A percentile compares a stretch with the other conserved stretches of the same genome.
Conservation (phyloP, 2,329 filamentous ascomycete species). For the Phialophora expanda region DNA sequence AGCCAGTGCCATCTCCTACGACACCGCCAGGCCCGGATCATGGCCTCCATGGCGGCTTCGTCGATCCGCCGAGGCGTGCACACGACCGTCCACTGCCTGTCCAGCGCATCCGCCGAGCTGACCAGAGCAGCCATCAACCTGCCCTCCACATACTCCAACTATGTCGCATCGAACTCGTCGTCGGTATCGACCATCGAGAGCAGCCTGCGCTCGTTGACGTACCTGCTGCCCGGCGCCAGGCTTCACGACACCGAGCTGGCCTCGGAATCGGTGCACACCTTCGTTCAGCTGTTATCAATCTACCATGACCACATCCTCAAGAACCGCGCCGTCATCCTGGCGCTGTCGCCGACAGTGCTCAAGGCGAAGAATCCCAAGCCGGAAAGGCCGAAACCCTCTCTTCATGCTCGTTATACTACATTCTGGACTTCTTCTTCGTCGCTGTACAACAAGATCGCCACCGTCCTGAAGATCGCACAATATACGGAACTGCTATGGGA, state of each 20-base stretch:
- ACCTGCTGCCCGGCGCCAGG: conserved; percentile 81
- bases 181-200: conserved; percentile 96
- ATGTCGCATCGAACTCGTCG: conserved; percentile 92
- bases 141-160: conserved; percentile 69
- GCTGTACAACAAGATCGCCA: conserved; percentile 79
- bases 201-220: conserved; percentile 87
- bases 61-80: conserved; percentile 32
- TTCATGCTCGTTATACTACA: conserved; percentile 67
- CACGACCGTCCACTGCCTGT: conserved; percentile 33
- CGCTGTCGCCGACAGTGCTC: conserved; percentile 67
- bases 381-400: conserved; percentile 54
- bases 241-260: conserved; percentile 81
- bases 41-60: conserved; percentile 35
- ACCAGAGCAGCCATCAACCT: conserved; percentile 34
- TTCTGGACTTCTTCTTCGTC: conserved; percentile 67
- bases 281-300: conserved; percentile 37
- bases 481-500: conserved; percentile 97
- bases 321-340: conserved; percentile 55
- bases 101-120: conserved; percentile 34
- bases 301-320: conserved; percentile 38
- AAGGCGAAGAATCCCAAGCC: conserved; percentile 20
- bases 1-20: neutral
- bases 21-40: conserved; percentile 12
- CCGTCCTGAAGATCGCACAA: conserved; percentile 84
- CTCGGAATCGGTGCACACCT: conserved; percentile 72